A percentile compares a stretch with the other conserved stretches of the same genome.
Conservation (phyloP, 208 protist species). For the Tritrichomonas musculus region DNA sequence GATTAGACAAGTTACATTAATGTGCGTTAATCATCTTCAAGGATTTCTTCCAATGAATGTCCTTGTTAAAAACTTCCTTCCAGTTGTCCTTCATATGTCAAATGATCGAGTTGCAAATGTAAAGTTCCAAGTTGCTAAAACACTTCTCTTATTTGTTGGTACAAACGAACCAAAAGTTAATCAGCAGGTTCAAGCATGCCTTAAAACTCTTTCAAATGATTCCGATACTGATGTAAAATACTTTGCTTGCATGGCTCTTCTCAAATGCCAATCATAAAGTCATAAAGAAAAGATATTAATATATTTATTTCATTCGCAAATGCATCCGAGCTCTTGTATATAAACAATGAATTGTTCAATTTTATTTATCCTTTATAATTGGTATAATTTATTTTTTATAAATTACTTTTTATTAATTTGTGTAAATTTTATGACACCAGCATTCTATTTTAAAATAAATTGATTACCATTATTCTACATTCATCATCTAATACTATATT, state of each 20-base stretch:
- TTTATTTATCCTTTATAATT: too few species aligned
- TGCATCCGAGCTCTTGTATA: too few species aligned
- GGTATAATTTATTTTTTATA: too few species aligned
- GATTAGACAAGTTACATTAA: background rate
- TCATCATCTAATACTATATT: too few species aligned
- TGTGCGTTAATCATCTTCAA: background rate
- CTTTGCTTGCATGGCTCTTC: slow-evolving; percentile 23
- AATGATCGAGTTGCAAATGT: background rate
- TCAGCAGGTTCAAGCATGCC: background rate
- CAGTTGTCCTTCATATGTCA: background rate
- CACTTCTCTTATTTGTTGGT: background rate
- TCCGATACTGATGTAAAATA: slow-evolving; percentile 16
- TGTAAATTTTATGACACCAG: too few species aligned
- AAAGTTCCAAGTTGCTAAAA: background rate
- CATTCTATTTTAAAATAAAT: too few species aligned
- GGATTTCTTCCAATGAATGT: background rate
- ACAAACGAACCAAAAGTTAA: background rate
- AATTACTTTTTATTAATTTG: too few species aligned
- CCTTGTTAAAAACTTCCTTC: background rate
- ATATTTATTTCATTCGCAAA: too few species aligned
- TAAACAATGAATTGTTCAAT: too few species aligned
- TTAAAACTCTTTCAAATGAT: background rate
- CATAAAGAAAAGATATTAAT: too few species aligned
- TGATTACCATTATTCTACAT: too few species aligned
- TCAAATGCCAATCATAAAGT: slow-evolving; percentile 32